Percentiles rank a stretch among this genome's conserved stretches.
Conservation (phyloP, 176 grass and related monocot genomes). For the Oryza rufipogon region DNA sequence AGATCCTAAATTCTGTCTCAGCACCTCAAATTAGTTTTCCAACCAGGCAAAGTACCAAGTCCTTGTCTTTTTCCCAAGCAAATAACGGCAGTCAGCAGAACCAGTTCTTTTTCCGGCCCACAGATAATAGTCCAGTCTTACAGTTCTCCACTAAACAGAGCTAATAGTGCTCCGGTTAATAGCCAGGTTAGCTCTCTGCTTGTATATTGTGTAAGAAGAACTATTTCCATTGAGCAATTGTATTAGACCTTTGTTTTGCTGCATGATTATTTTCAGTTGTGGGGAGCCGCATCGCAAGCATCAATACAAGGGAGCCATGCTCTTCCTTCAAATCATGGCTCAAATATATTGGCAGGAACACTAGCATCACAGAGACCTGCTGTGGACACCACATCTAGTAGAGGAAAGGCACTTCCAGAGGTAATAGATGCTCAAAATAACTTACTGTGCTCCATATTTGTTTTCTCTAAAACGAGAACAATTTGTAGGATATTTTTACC, state of each 20-base stretch:
- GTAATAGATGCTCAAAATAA: slow-evolving; percentile 38
- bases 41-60: slow-evolving; percentile 1
- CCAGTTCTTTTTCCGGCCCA: slow-evolving; percentile 36
- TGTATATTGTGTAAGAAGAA: slow-evolving; percentile 14
- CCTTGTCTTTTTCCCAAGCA: slow-evolving; percentile 12
- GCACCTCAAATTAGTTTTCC: slow-evolving; percentile 27
- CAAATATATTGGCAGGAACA: slow-evolving; percentile 26
- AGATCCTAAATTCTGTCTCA: slow-evolving; percentile 31
- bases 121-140: slow-evolving; percentile 28
- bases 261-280: slow-evolving; percentile 37
- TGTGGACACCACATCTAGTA: slow-evolving; percentile 18
- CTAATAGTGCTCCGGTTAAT: slow-evolving; percentile 27
- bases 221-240: slow-evolving; percentile 6
- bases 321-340: slow-evolving; percentile 36
- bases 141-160: slow-evolving; percentile 40
- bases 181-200: slow-evolving; percentile 44
- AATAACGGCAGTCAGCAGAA: slow-evolving; percentile 43
- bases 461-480: slow-evolving; percentile 25
- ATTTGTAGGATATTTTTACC: slow-evolving; percentile 56
- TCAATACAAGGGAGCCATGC: background rate
- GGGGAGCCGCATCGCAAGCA: slow-evolving; percentile 33
- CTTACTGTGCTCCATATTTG: slow-evolving; percentile 17
- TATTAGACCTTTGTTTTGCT: background rate
- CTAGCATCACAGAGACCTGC: slow-evolving; percentile 29
- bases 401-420: slow-evolving; percentile 58